Base-by-base conservation (phyloP, 129 eudicot genomes). In the Silybum marianum region DNA sequence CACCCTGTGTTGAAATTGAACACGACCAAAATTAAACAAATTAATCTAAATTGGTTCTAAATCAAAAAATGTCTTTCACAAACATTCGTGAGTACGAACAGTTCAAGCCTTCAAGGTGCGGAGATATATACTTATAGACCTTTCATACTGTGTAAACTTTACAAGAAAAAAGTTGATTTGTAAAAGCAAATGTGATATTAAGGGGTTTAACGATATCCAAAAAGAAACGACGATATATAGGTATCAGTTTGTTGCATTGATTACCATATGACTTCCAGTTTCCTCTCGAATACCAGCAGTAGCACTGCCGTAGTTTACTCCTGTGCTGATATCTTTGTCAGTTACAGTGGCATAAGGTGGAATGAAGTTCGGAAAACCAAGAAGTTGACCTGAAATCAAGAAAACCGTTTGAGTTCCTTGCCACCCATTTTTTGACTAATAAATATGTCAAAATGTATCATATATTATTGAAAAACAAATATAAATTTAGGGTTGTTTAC, bases 261-360 rank as follows among this genome's bases (percentile, higher is more conserved):
- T 85, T 85, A 80, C 85, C 78, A 74, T 30, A 63, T 80, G 85
- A 72, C 78, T 80, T 77, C 90, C 90, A 51, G 78, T 19, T 83
- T 84, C 87, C 5, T 84, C 80, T 34, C 77, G 75, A n/a, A 84
- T 84, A 5, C 87, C 87, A 48, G 80, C 75, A 46, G 78, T 68
- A 2, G 81, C 87, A 40, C 87, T 83, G 26, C 80, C 90, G 25
- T 87, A 87, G 68, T 87, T 87, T 28, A 87, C 85, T 11, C 87
- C 90, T 1, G 70, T 84, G 63, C 46, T 40, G 25, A 83, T 83
- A 25, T 80, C 69, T 78, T 76, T 23, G 74, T 84, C 82, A 0
- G 71, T 34, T 76, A 82, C 76, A 9, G 85, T 77, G 22, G 89
- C 83, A 69, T 48, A 83, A 6, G 90, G 83, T 23, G 87, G 87